These are phyloP conservation scores for Oryza australiensis DNA, from an alignment of 176 grass and related monocot species.

Conservation along the genomic window DNA sequence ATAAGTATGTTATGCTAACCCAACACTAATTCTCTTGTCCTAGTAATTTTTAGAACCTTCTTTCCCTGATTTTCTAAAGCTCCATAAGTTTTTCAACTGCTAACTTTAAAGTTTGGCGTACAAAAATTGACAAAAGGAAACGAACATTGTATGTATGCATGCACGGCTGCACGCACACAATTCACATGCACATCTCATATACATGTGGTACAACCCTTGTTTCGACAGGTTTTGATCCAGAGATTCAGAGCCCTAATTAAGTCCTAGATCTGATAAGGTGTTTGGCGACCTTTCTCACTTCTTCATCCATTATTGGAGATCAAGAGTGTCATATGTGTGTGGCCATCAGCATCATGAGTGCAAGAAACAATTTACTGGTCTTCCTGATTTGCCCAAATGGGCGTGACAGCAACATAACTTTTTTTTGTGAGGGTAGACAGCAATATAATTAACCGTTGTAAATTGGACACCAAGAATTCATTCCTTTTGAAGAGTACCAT, in stretches of 20 bases:
- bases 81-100: neutral
- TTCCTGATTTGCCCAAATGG: conserved; percentile 15
- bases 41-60: neutral
- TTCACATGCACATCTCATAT: neutral
- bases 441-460: neutral
- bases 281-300: neutral
- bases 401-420: neutral
- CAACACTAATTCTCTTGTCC: too few species aligned
- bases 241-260: neutral
- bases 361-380: conserved; percentile 26
- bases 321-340: neutral
- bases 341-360: neutral
- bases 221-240: neutral
- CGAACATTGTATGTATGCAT: neutral
- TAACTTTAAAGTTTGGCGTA: neutral
- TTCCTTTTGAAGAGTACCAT: neutral
- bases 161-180: neutral
- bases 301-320: conserved; percentile 16
- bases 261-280: neutral
- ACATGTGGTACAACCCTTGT: neutral
- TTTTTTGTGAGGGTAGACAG: neutral
- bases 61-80: neutral
- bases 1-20: too few species aligned
- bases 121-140: neutral
- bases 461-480: neutral